Evolutionary conservation across 345 rosid genomes (phyloP).

Genomic region (Salix purpurea): DNA sequence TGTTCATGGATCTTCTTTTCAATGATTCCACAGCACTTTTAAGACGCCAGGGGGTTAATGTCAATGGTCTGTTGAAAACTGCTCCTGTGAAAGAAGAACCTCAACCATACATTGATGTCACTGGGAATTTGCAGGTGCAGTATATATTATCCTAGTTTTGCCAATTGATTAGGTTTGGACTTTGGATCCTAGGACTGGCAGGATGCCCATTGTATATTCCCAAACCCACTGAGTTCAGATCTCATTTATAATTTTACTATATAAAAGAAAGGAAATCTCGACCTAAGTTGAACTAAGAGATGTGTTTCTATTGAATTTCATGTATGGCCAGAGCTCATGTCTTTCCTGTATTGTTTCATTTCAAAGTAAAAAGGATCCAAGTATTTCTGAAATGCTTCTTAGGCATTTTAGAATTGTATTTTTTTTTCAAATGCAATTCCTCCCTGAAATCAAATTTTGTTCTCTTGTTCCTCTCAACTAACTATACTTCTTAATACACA

Average conservation of each 20-base stretch:
- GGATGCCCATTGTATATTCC: too few species aligned
- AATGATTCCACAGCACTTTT: conserved; percentile 59
- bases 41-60: conserved; percentile 89
- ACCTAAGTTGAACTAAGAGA: too few species aligned
- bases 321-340: too few species aligned
- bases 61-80: conserved; percentile 78
- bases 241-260: too few species aligned
- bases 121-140: conserved; percentile 91
- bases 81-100: conserved; percentile 82
- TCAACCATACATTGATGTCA: conserved; percentile 80
- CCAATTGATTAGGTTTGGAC: too few species aligned
- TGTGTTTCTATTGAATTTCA: too few species aligned
- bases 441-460: neutral
- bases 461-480: neutral
- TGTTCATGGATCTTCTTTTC: neutral
- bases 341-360: too few species aligned
- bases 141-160: neutral
- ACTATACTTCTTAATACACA: neutral
- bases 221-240: too few species aligned
- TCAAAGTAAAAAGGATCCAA: too few species aligned
- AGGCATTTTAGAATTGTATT: neutral
- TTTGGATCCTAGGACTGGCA: too few species aligned
- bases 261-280: too few species aligned
- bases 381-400: neutral
- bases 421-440: neutral